phyloP scores from a whole-genome alignment of 345 rosid species.

The Murraya koenigii region DNA sequence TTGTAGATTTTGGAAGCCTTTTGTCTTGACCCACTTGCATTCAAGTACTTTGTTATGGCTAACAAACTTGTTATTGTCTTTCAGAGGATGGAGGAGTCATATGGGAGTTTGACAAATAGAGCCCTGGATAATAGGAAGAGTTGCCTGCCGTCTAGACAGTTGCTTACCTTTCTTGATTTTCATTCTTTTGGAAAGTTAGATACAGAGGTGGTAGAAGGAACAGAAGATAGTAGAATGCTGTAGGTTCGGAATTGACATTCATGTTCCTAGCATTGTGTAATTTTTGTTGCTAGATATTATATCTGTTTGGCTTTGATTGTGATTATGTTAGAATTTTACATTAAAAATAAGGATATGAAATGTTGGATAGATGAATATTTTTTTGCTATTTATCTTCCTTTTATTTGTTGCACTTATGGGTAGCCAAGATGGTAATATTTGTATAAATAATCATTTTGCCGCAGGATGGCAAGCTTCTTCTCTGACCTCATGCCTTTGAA shows the following conservation, averaged over 20 bases:
- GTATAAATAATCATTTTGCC: too few relatives aligned
- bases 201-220: not conserved
- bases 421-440: too few relatives aligned
- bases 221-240: too few relatives aligned
- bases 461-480: not conserved
- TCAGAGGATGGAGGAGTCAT: constrained; percentile 61
- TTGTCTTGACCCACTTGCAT: not conserved
- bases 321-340: too few relatives aligned
- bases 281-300: too few relatives aligned
- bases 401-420: too few relatives aligned
- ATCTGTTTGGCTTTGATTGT: too few relatives aligned
- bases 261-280: too few relatives aligned
- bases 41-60: not conserved
- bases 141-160: not conserved
- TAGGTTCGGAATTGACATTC: too few relatives aligned
- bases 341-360: too few relatives aligned
- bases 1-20: not conserved
- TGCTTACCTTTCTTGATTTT: not conserved
- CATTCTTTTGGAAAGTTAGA: not conserved
- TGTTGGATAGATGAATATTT: too few relatives aligned
- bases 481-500: not conserved
- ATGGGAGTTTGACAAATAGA: constrained; percentile 61
- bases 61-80: constrained; percentile 17
- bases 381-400: too few relatives aligned
- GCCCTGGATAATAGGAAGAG: not conserved